phyloP scores from a whole-genome alignment of 2,329 filamentous ascomycete genomes.

The Epicoccum nigrum region DNA sequence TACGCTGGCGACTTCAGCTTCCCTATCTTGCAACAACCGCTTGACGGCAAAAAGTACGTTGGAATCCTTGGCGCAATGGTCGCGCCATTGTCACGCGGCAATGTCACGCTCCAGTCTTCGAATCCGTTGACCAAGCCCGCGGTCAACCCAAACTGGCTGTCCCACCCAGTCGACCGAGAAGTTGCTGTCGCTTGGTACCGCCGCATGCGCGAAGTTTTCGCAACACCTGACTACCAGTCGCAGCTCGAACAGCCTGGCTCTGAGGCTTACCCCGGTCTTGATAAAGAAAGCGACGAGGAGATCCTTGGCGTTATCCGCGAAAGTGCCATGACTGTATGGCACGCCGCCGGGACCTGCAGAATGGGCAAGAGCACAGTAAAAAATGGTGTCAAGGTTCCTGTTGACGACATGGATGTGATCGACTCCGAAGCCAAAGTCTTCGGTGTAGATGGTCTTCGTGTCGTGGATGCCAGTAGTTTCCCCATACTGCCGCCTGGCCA shows the following conservation, averaged over 20 bases:
- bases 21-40: conserved; percentile 27
- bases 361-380: conserved; percentile 30
- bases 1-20: conserved; percentile 27
- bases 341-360: conserved; percentile 34
- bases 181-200: conserved; percentile 42
- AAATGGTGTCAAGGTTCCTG: background rate
- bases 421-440: conserved; percentile 43
- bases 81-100: conserved; percentile 45
- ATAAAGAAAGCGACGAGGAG: conserved; percentile 12
- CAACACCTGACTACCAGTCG: conserved; percentile 23
- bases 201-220: conserved; percentile 37
- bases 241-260: background rate
- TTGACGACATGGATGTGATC: conserved; percentile 40
- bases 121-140: conserved; percentile 33
- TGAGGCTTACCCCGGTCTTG: conserved; percentile 33
- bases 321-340: conserved; percentile 27
- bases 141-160: conserved; percentile 16
- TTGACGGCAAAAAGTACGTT: conserved; percentile 40
- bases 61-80: conserved; percentile 40
- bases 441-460: conserved; percentile 39
- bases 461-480: conserved; percentile 44
- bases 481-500: conserved; percentile 47
- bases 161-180: conserved; percentile 37
- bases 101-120: conserved; percentile 40
- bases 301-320: background rate